Conservation (phyloP, 2,329 filamentous ascomycete genomes). For the Fusarium decemcellulare region DNA sequence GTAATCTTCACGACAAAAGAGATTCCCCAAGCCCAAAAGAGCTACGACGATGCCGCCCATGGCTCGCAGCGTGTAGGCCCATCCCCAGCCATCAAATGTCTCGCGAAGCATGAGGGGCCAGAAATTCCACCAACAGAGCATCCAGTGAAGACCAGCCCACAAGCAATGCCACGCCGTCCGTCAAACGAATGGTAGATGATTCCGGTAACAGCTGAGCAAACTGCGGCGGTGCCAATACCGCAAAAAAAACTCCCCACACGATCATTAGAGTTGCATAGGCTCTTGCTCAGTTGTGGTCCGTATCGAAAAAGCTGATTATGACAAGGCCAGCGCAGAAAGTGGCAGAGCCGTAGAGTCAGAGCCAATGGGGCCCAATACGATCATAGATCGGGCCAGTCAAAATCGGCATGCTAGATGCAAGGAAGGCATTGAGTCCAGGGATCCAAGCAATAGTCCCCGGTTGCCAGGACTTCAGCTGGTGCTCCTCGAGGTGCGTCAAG, state of each 20-base stretch:
- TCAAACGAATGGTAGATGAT: conserved; percentile 16
- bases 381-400: conserved; percentile 24
- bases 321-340: conserved; percentile 11
- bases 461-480: too few species aligned
- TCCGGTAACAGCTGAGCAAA: conserved; percentile 3
- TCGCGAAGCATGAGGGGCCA: conserved; percentile 26
- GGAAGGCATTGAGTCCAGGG: conserved; percentile 15
- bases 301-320: conserved; percentile 17
- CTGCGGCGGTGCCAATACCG: conserved; percentile 14
- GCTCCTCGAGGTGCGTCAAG: too few species aligned
- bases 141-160: conserved; percentile 19
- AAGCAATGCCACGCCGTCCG: conserved; percentile 18
- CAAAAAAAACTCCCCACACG: conserved; percentile 20
- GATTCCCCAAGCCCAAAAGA: neutral
- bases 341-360: conserved; percentile 2
- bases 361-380: conserved; percentile 13
- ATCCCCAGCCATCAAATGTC: conserved; percentile 13
- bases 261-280: conserved; percentile 9
- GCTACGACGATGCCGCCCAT: conserved; percentile 3
- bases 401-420: conserved; percentile 17
- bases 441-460: conserved; percentile 21
- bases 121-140: conserved; percentile 20
- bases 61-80: conserved; percentile 6
- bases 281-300: neutral
- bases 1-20: neutral